Percentiles rank a stretch among this genome's conserved stretches.
Conservation (phyloP, 768 basidiomycete genomes). For the Asterophora parasitica region DNA sequence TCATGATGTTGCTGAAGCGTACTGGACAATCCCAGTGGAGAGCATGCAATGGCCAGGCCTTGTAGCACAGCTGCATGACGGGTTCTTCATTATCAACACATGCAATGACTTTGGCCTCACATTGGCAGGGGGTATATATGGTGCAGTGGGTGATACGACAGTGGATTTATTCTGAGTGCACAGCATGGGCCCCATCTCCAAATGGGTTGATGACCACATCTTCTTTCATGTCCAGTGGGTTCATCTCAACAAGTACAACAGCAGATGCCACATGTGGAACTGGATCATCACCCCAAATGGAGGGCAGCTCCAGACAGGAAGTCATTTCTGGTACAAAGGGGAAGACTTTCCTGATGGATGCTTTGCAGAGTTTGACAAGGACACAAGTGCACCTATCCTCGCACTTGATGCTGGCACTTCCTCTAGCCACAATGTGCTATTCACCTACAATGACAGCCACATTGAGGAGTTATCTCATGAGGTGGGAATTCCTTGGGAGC, state of each 20-base stretch:
- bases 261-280: not conserved
- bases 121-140: constrained; percentile 2
- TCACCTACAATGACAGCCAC: constrained; percentile 20
- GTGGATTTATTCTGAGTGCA: constrained; percentile 17
- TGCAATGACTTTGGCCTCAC: not conserved
- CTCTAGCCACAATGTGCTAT: constrained; percentile 11
- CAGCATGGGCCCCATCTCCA: constrained; percentile 22
- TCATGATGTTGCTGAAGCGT: constrained; percentile 14
- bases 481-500: constrained; percentile 12
- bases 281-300: not conserved
- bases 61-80: not conserved
- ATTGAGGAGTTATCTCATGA: too few species aligned
- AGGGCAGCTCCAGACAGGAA: not conserved
- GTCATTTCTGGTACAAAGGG: constrained; percentile 20
- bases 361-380: constrained; percentile 26
- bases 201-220: constrained; percentile 25
- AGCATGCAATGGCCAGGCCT: constrained; percentile 9
- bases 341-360: constrained; percentile 8
- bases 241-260: constrained; percentile 22
- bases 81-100: not conserved
- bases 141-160: constrained; percentile 1
- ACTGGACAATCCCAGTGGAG: constrained; percentile 7
- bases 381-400: constrained; percentile 9
- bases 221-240: constrained; percentile 16
- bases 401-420: too few species aligned